Percentiles rank a stretch among this genome's conserved stretches.
These are phyloP conservation scores for Phaffia australis DNA, from an alignment of 768 basidiomycete genomes.

Conservation along the genomic window DNA sequence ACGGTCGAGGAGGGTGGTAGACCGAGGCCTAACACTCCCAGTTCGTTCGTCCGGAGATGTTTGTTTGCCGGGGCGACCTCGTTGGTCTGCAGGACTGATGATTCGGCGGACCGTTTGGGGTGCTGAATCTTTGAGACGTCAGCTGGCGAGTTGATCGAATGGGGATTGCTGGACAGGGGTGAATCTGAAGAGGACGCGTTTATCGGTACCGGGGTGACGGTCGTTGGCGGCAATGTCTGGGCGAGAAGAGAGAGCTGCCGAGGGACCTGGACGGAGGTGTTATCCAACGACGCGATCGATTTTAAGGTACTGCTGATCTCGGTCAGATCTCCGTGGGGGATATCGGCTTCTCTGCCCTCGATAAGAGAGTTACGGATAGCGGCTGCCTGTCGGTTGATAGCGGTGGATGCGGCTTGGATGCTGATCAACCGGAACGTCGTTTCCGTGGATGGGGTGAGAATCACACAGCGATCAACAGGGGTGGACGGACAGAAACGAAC, in stretches of 20 bases:
- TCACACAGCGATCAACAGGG: not conserved
- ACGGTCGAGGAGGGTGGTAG: not conserved
- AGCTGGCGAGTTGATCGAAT: not conserved
- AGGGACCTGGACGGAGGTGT: not conserved
- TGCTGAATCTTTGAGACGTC: not conserved
- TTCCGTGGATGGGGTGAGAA: not conserved
- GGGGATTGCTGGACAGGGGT: not conserved
- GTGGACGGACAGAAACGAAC: not conserved
- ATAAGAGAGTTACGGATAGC: constrained; percentile 18
- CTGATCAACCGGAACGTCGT: not conserved
- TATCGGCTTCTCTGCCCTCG: constrained; percentile 14
- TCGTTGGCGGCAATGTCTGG: not conserved
- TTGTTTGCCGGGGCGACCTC: not conserved
- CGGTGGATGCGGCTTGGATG: constrained; percentile 16
- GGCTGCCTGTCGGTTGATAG: constrained; percentile 21
- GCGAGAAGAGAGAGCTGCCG: constrained; percentile 13
- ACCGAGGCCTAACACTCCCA: not conserved
- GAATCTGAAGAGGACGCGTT: not conserved
- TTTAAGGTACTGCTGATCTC: constrained; percentile 21
- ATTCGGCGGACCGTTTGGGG: not conserved
- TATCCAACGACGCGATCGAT: constrained; percentile 19
- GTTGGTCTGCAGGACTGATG: not conserved
- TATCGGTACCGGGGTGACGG: not conserved
- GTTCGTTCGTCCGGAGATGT: not conserved
- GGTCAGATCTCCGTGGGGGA: constrained; percentile 18